Evolutionary conservation across 768 basidiomycete genomes (phyloP).

Genomic region (Naganishia vishniacii): DNA sequence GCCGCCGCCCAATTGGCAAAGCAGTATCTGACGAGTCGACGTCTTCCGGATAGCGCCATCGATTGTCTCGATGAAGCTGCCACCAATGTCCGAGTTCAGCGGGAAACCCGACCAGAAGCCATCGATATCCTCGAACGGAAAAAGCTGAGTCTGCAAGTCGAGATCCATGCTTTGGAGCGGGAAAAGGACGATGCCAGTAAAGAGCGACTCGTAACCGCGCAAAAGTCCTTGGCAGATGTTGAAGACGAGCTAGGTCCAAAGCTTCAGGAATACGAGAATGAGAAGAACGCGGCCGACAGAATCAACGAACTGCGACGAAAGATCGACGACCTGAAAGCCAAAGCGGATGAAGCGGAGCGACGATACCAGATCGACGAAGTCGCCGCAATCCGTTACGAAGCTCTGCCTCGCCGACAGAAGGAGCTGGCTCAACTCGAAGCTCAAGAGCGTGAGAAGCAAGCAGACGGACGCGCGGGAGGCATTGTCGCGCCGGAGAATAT

Average conservation of each 20-base stretch:
- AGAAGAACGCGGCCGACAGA: slow-evolving; percentile 75
- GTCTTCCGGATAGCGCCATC: slow-evolving; percentile 61
- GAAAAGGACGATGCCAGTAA: slow-evolving; percentile 86
- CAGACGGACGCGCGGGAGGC: slow-evolving; percentile 47
- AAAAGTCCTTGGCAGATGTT: slow-evolving; percentile 72
- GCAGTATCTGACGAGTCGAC: slow-evolving; percentile 64
- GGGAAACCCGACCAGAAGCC: slow-evolving; percentile 88
- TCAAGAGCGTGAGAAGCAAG: slow-evolving; percentile 64
- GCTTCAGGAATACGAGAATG: slow-evolving; percentile 76
- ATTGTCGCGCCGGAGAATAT: slow-evolving; percentile 80
- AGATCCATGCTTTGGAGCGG: slow-evolving; percentile 87
- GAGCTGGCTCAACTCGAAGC: slow-evolving; percentile 54
- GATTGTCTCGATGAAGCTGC: slow-evolving; percentile 90
- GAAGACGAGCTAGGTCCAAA: slow-evolving; percentile 79
- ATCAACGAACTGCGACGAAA: slow-evolving; percentile 67
- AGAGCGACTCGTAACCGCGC: slow-evolving; percentile 67
- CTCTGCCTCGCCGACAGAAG: slow-evolving; percentile 76
- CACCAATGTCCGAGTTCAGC: slow-evolving; percentile 74
- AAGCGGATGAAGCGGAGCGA: slow-evolving; percentile 87
- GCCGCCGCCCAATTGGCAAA: slow-evolving; percentile 84
- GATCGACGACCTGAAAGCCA: slow-evolving; percentile 85
- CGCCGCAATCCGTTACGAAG: slow-evolving; percentile 77
- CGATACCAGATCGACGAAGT: slow-evolving; percentile 56
- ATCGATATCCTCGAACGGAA: slow-evolving; percentile 84
- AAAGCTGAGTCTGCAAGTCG: slow-evolving; percentile 86